Conservation (phyloP, 352 stramenopile species). For the Aphanomyces astaci region DNA sequence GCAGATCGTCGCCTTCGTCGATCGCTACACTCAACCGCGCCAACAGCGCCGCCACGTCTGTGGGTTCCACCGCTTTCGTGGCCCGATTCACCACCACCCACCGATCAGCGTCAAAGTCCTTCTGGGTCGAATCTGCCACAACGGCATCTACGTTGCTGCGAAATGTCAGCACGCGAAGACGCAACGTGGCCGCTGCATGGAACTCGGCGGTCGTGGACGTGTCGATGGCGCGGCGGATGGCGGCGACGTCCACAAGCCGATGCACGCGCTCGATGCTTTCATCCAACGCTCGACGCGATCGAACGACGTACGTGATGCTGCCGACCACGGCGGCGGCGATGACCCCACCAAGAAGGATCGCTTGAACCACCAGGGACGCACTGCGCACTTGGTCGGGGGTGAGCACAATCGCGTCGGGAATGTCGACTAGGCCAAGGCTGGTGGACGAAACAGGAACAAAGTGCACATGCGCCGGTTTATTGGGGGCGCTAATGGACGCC, state of each 20-base stretch:
- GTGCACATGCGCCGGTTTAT: no score
- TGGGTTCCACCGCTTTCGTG: not conserved
- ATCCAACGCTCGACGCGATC: not conserved
- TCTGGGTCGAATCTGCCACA: not conserved
- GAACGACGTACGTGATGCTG: not conserved
- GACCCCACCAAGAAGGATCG: not conserved
- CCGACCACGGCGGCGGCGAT: not conserved
- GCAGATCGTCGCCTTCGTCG: not conserved
- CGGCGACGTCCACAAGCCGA: not conserved
- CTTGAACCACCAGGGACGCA: not conserved
- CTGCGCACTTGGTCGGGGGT: not conserved
- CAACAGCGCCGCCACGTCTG: not conserved
- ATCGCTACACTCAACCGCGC: not conserved
- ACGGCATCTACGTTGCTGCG: not conserved
- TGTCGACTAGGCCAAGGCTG: not conserved
- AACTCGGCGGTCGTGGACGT: not conserved
- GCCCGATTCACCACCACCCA: slow-evolving; percentile 3
- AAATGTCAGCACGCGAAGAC: not conserved
- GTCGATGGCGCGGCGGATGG: not conserved
- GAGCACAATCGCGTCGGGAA: not conserved
- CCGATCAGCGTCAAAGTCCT: not conserved
- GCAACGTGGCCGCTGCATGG: not conserved
- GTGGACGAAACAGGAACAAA: not conserved
- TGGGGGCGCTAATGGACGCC: no score
- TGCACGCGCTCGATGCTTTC: not conserved